These are phyloP conservation scores for Candida arabinofermentans DNA, from an alignment of 805 yeast species.

Conservation along the genomic window DNA sequence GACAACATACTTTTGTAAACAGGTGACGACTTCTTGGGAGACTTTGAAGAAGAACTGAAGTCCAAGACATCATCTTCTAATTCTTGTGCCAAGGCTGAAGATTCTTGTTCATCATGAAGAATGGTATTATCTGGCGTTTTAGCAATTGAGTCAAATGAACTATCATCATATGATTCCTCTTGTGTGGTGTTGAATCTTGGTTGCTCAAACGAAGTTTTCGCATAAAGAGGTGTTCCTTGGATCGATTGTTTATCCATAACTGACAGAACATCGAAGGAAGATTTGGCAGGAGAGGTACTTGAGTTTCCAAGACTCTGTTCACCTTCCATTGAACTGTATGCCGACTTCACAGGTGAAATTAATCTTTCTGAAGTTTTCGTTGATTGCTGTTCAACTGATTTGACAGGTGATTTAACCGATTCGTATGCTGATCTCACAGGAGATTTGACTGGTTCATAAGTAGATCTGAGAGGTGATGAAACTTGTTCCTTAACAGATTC, in stretches of 20 bases:
- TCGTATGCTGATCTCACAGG: not conserved
- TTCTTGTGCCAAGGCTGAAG: too few relatives aligned
- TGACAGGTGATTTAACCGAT: too few relatives aligned
- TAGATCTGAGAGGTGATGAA: too few relatives aligned
- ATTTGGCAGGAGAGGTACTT: not conserved
- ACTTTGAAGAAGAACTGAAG: not conserved
- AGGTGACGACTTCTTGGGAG: not conserved
- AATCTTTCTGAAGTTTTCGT: too few relatives aligned
- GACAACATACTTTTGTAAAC: constrained; percentile 5
- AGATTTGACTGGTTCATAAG: too few relatives aligned
- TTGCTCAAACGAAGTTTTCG: not conserved
- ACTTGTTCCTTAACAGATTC: not conserved
- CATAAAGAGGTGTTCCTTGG: not conserved
- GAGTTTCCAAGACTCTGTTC: not conserved
- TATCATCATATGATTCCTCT: constrained; percentile 6
- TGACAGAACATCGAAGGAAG: constrained; percentile 9
- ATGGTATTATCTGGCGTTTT: constrained; percentile 18
- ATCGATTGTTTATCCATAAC: not conserved
- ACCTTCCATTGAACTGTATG: not conserved
- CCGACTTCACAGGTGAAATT: too few relatives aligned
- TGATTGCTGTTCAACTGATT: too few relatives aligned
- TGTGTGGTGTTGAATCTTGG: not conserved
- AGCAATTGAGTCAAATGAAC: constrained; percentile 17
- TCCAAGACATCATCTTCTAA: not conserved
- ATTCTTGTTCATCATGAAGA: not conserved